A percentile compares a stretch with the other conserved stretches of the same genome.
phyloP scores from a whole-genome alignment of 768 basidiomycete genomes.

The Suillus spraguei region DNA sequence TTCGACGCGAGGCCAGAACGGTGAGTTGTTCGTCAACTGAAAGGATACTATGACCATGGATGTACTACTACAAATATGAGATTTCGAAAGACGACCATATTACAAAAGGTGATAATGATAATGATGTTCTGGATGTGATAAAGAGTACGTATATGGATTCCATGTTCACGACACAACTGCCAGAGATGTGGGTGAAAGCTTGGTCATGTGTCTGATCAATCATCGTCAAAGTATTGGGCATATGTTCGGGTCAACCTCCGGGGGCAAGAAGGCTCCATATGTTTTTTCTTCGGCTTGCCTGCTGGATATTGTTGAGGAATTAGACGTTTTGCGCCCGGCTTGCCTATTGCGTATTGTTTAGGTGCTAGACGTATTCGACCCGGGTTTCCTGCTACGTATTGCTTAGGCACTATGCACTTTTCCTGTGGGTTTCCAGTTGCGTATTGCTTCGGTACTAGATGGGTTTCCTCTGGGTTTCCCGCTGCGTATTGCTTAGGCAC shows the following conservation, averaged over 20 bases:
- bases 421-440: background rate
- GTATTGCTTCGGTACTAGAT: background rate
- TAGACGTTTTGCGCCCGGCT: background rate
- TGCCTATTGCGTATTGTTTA: background rate
- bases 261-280: slow-evolving; percentile 3
- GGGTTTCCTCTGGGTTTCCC: background rate
- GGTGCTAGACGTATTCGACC: too few relatives aligned
- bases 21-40: slow-evolving; percentile 30
- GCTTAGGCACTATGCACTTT: background rate
- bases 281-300: background rate
- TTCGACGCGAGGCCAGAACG: too few relatives aligned
- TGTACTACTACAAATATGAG: background rate
- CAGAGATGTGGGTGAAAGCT: background rate
- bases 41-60: background rate
- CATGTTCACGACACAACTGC: background rate
- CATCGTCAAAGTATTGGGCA: slow-evolving; percentile 34
- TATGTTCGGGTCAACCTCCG: slow-evolving; percentile 18
- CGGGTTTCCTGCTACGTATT: background rate
- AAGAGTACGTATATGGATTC: background rate
- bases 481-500: background rate
- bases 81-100: background rate
- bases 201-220: background rate
- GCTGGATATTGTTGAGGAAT: slow-evolving; percentile 4
- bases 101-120: background rate
- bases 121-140: background rate